Evolutionary conservation across 192 early-diverging fungal genomes (phyloP).

Genomic region (Piromyces sp.): DNA sequence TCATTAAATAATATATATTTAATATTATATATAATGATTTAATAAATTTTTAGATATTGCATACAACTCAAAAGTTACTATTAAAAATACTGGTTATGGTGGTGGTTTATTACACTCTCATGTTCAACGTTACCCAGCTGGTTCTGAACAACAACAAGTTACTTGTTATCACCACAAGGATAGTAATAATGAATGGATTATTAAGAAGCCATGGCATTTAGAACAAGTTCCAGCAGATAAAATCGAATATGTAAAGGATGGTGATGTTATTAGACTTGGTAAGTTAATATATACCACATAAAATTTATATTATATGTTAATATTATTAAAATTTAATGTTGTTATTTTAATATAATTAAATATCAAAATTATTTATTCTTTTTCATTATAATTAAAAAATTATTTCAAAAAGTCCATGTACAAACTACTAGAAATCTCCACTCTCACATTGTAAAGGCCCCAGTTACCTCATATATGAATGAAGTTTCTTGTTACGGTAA

Average conservation of each 20-base stretch:
- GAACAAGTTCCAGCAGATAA: background rate
- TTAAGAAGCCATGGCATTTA: background rate
- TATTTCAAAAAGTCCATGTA: background rate
- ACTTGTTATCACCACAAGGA: background rate
- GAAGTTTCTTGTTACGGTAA: constrained; percentile 34
- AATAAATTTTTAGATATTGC: background rate
- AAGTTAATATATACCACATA: background rate
- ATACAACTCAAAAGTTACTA: background rate
- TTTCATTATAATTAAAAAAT: no score
- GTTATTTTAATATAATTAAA: no score
- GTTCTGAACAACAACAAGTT: constrained; percentile 2
- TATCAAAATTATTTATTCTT: no score
- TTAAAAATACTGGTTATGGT: background rate
- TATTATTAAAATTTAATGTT: no score
- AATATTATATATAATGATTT: no score
- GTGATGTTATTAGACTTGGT: constrained; percentile 1
- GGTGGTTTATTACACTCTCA: background rate
- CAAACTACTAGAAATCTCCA: constrained; percentile 1
- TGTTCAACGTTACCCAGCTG: background rate
- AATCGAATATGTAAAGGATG: background rate
- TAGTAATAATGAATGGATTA: background rate
- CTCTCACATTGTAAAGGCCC: constrained; percentile 8
- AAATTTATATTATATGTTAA: no score
- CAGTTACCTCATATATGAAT: constrained; percentile 44
- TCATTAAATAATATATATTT: no score